phyloP scores from a whole-genome alignment of 2,329 filamentous ascomycete species.

The Aureobasidium leucospermi region DNA sequence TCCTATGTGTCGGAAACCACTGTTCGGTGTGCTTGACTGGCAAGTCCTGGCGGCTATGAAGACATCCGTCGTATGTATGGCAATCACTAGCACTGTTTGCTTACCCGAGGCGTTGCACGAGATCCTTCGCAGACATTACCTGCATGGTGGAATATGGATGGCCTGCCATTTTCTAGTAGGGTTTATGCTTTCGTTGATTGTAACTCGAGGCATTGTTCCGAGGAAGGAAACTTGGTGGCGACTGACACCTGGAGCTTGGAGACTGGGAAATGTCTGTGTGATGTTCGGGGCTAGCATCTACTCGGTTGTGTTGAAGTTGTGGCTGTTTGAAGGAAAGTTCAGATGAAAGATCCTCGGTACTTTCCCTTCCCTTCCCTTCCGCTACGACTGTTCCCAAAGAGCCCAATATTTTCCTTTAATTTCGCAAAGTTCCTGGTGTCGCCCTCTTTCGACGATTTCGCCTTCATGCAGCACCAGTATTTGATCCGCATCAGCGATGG shows the following conservation, averaged over 20 bases:
- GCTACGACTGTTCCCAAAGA: background rate
- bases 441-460: slow-evolving; percentile 44
- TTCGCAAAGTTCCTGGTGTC: slow-evolving; percentile 55
- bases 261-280: background rate
- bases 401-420: background rate
- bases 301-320: background rate
- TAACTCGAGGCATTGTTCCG: background rate
- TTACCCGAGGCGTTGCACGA: background rate
- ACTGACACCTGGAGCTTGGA: background rate
- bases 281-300: background rate
- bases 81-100: background rate
- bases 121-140: background rate
- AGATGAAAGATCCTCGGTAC: background rate
- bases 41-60: background rate
- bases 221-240: background rate
- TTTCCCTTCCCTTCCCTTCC: too few relatives aligned
- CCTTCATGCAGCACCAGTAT: slow-evolving; percentile 44
- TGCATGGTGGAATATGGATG: background rate
- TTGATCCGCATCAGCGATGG: slow-evolving; percentile 34
- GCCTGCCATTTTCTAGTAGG: background rate
- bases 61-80: background rate
- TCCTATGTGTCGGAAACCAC: background rate
- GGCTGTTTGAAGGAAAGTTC: background rate
- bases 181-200: background rate
- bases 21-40: background rate